Evolutionary conservation across 306 rosid genomes (phyloP), one percentile per base, ranked within the genome.

Genomic region (Sechiopsis laciniata): DNA sequence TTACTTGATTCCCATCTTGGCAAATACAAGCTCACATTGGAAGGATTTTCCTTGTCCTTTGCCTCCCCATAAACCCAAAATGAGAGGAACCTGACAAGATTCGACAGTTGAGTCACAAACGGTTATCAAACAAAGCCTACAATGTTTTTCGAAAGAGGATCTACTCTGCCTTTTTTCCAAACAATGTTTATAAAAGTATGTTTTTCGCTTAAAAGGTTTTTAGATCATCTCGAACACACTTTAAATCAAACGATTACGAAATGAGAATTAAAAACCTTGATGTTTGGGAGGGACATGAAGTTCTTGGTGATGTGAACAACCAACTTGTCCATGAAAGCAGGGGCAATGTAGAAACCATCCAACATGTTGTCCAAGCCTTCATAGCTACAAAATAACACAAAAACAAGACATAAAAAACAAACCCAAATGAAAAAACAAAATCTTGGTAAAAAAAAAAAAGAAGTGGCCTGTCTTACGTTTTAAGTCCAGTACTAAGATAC

Each of bases 61-160:
- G 74, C 99, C 99, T 83, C 99, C 99, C 97, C 97, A 95, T n/a
- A 95, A 74, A 86, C 99, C 99, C 80, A 95, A 83, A 80, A 89
- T 95, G 59, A 95, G 87, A 78, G 97, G 99, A 83, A 95, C 78
- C 98, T 94, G 72, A 42, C 13, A 10, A 68, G 71, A 73, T 52
- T 13, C 40, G 73, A 17, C 12, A 2, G 29, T 54, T 10, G 8
- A 48, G 15, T 50, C 53, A 11, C 16, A 48, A 11, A 46, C 0
- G 13, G 13, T 37, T 37, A 37, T 37, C 45, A 37, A 37, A 37
- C 45, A 37, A 37, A 8, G 45, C 45, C 8, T 37, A 6, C 5
- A 37, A 37, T 37, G 45, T 32, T 32, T 32, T 7, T 53, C 21
- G 8, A 53, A 53, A 53, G 22, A 9, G 9, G 51, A 46, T 46